phyloP scores from a whole-genome alignment of 305 asterid species.

The Solanum hybrid region DNA sequence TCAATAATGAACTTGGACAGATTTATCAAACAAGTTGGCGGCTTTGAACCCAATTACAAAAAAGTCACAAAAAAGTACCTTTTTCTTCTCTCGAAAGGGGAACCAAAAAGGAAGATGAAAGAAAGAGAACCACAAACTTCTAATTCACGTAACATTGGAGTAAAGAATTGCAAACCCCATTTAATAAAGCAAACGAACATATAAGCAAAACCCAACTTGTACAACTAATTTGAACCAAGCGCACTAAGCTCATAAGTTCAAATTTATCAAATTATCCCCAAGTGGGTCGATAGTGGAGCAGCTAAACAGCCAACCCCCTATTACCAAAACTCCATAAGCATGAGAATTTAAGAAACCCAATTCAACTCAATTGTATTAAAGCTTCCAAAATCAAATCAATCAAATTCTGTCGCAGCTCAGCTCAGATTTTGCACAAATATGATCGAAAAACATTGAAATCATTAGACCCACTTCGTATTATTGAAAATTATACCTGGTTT shows the following conservation, averaged over 20 bases:
- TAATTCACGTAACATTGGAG: constrained; percentile 36
- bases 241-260: constrained; percentile 1
- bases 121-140: constrained; percentile 26
- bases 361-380: constrained; percentile 7
- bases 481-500: constrained; percentile 35
- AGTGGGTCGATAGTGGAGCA: constrained; percentile 16
- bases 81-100: constrained; percentile 4
- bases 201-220: constrained; percentile 24
- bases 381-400: constrained; percentile 10
- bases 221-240: neutral
- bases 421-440: neutral
- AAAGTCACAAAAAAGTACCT: neutral
- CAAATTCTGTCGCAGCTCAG: constrained; percentile 7
- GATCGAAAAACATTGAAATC: neutral
- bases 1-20: constrained; percentile 2
- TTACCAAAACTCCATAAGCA: neutral
- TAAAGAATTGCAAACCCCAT: constrained; percentile 47
- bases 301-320: constrained; percentile 15
- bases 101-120: constrained; percentile 2
- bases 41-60: neutral
- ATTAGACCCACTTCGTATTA: neutral
- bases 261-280: constrained; percentile 1
- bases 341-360: constrained; percentile 12
- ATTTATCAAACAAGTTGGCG: neutral
- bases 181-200: constrained; percentile 29